phyloP scores from a whole-genome alignment of 2,329 filamentous ascomycete genomes.

The Alternaria consortialis region DNA sequence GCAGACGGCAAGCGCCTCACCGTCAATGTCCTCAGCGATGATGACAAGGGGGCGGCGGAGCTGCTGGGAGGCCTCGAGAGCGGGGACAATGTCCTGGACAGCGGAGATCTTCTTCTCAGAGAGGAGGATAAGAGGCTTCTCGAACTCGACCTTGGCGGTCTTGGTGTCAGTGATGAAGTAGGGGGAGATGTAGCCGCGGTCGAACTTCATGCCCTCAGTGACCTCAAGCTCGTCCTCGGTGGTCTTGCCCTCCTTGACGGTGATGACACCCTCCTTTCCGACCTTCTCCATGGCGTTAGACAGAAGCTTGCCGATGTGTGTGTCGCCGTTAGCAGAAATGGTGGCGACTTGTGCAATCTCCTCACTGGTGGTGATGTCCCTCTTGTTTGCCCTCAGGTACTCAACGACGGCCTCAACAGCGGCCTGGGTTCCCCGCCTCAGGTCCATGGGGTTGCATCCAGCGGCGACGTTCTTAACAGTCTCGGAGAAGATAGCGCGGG shows the following conservation, averaged over 20 bases:
- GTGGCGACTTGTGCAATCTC: conserved; percentile 99
- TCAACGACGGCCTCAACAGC: conserved; percentile 94
- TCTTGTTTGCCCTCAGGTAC: conserved; percentile 94
- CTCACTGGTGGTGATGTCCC: conserved; percentile 95
- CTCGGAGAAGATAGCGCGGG: conserved; percentile 98
- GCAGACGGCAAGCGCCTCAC: conserved; percentile 97
- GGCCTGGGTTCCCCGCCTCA: conserved; percentile 95
- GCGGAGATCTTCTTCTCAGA: conserved; percentile 99
- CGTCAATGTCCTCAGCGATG: conserved; percentile 98
- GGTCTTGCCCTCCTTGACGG: conserved; percentile 99
- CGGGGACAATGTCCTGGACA: conserved; percentile 98
- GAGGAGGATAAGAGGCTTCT: conserved; percentile 98
- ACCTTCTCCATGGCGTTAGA: conserved; percentile 99
- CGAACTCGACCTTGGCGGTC: conserved; percentile 98
- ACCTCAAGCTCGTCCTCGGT: conserved; percentile 97
- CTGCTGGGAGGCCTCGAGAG: conserved; percentile 96
- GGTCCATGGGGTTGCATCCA: conserved; percentile 99
- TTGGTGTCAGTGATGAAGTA: conserved; percentile 99
- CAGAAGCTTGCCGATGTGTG: conserved; percentile 93
- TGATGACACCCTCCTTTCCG: conserved; percentile 99
- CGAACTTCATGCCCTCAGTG: conserved; percentile 99
- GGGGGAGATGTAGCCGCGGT: conserved; percentile 96
- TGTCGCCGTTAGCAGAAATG: conserved; percentile 96
- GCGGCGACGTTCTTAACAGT: conserved; percentile 99
- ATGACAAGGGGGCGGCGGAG: conserved; percentile 95